These are phyloP conservation scores for Annulohypoxylon maeteangense DNA, from an alignment of 495 filamentous ascomycete species.

Conservation along the genomic window DNA sequence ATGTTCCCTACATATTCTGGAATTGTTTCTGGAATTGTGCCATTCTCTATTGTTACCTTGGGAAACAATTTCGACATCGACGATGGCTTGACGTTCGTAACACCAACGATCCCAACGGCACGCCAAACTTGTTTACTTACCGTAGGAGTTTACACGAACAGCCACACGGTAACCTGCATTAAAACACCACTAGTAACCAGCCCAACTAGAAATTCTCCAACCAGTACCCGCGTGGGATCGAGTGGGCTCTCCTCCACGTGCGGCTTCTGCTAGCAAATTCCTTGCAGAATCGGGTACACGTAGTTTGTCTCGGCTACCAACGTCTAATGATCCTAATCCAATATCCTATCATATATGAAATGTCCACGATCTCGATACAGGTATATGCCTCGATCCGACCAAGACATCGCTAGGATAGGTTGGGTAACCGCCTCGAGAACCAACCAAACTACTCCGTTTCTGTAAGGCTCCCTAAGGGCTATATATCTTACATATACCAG, in stretches of 20 bases:
- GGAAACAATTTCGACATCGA: constrained; percentile 6
- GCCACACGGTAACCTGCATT: constrained; percentile 18
- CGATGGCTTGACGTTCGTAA: background rate
- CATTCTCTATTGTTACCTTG: constrained; percentile 1
- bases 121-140: background rate
- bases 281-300: constrained; percentile 19
- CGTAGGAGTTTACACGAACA: background rate
- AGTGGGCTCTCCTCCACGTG: constrained; percentile 33
- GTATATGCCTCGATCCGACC: constrained; percentile 28
- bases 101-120: background rate
- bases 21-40: background rate
- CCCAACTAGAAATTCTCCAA: too few relatives aligned
- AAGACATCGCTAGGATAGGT: constrained; percentile 10
- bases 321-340: constrained; percentile 14
- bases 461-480: background rate
- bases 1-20: background rate
- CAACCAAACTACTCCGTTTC: background rate
- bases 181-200: constrained; percentile 1
- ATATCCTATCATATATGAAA: background rate
- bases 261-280: constrained; percentile 21
- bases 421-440: constrained; percentile 16
- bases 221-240: constrained; percentile 19
- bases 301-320: constrained; percentile 31
- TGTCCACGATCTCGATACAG: background rate
- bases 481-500: background rate